phyloP scores from a whole-genome alignment of 73 alveolate species.

The Loxodes magnus region DNA sequence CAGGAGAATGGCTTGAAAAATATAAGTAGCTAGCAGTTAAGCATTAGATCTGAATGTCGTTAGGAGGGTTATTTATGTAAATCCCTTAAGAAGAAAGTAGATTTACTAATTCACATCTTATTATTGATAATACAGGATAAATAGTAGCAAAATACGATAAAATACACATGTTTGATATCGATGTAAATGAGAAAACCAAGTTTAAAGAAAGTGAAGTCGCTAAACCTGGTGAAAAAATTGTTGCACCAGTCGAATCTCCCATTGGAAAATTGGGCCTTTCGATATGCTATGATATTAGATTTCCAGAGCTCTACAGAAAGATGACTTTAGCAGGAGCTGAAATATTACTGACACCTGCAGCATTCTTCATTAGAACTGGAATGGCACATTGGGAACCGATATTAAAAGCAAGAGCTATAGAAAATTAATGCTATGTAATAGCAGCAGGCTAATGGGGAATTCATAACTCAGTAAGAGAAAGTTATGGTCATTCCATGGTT shows the following conservation, averaged over 20 bases:
- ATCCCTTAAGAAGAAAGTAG: slow-evolving; percentile 17
- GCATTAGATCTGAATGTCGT: slow-evolving; percentile 48
- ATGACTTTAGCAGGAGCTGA: slow-evolving; percentile 53
- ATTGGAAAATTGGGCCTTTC: slow-evolving; percentile 68
- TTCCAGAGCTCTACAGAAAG: slow-evolving; percentile 74
- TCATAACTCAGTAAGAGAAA: slow-evolving; percentile 29
- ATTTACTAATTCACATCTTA: slow-evolving; percentile 46
- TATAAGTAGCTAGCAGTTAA: slow-evolving; percentile 51
- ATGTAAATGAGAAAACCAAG: slow-evolving; percentile 27
- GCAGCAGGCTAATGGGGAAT: slow-evolving; percentile 67
- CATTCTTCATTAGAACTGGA: slow-evolving; percentile 72
- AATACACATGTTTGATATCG: slow-evolving; percentile 65
- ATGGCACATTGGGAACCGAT: slow-evolving; percentile 77
- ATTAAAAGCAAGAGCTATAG: slow-evolving; percentile 71
- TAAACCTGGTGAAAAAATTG: slow-evolving; percentile 34
- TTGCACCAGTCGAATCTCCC: slow-evolving; percentile 47
- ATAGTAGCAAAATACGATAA: slow-evolving; percentile 47
- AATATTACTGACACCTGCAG: slow-evolving; percentile 59
- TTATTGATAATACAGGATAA: slow-evolving; percentile 56
- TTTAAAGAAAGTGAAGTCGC: slow-evolving; percentile 36
- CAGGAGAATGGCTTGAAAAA: slow-evolving; percentile 38
- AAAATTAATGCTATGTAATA: slow-evolving; percentile 61
- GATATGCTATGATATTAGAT: slow-evolving; percentile 68
- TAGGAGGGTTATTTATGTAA: slow-evolving; percentile 65
- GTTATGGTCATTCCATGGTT: slow-evolving; percentile 42